Percentiles rank a stretch among this genome's conserved stretches.
Conservation (phyloP, 495 filamentous ascomycete genomes). For the Lasiosphaeriaceae sp. region DNA sequence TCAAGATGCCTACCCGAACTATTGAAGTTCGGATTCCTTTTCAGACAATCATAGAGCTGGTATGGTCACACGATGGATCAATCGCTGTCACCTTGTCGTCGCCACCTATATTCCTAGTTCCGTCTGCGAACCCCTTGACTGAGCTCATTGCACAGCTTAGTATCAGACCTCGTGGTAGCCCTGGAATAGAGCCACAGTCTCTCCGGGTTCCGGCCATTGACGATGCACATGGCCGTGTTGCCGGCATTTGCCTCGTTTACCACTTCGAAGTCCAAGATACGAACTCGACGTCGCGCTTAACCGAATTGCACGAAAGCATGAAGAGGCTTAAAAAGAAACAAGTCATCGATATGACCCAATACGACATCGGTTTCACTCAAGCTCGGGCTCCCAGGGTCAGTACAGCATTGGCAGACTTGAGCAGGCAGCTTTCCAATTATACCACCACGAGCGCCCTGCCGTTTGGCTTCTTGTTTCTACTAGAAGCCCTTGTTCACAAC, state of each 20-base stretch:
- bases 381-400: background rate
- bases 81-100: constrained; percentile 33
- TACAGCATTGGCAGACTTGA: constrained; percentile 15
- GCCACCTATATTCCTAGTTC: constrained; percentile 13
- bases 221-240: constrained; percentile 7
- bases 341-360: constrained; percentile 20
- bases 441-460: constrained; percentile 15
- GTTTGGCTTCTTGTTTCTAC: constrained; percentile 42
- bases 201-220: constrained; percentile 8
- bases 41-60: constrained; percentile 31
- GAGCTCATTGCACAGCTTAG: background rate
- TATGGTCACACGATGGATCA: constrained; percentile 24
- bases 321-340: constrained; percentile 21
- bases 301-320: constrained; percentile 14
- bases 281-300: background rate
- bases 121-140: background rate
- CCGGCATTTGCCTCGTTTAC: constrained; percentile 15
- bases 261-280: constrained; percentile 9
- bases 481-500: constrained; percentile 52
- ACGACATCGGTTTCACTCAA: constrained; percentile 12
- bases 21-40: constrained; percentile 38
- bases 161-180: background rate
- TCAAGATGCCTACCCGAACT: constrained; percentile 14
- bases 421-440: constrained; percentile 11
- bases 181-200: background rate